Percentiles rank a stretch among this genome's conserved stretches.
Evolutionary conservation across 225 moss, liverwort and hornwort genomes (phyloP).

Genomic region (Pleurozium schreberi): DNA sequence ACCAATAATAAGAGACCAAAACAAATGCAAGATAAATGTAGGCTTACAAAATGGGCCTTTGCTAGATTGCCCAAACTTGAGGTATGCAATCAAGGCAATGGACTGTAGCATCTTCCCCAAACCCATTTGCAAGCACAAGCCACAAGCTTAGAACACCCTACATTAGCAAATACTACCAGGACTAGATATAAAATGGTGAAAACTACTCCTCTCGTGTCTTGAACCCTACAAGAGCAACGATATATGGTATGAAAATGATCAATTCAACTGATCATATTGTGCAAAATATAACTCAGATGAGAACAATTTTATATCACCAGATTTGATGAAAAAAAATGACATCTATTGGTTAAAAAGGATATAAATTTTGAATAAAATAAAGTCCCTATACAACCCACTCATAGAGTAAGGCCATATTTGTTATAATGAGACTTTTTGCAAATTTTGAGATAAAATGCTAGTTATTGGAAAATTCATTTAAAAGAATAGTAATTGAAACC

Average conservation of each 20-base stretch:
- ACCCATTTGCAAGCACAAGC: constrained; percentile 67
- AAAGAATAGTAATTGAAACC: no score
- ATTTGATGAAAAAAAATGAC: not conserved
- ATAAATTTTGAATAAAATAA: not conserved
- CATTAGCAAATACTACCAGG: not conserved
- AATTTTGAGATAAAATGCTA: no score
- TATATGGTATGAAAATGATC: not conserved
- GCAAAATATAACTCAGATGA: not conserved
- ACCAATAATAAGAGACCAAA: not conserved
- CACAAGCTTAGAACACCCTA: not conserved
- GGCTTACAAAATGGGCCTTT: constrained; percentile 73
- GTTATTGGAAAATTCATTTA: no score
- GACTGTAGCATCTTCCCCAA: constrained; percentile 89
- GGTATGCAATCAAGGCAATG: constrained; percentile 57
- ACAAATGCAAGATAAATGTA: not conserved
- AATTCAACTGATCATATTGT: not conserved
- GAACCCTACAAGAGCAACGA: not conserved
- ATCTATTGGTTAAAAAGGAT: not conserved
- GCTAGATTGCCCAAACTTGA: constrained; percentile 34
- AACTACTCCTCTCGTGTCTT: not conserved
- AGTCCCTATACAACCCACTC: not conserved
- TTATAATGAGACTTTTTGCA: no score
- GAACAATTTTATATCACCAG: not conserved
- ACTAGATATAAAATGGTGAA: not conserved
- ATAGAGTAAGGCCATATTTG: no score